phyloP scores from a whole-genome alignment of 1,284 basidiomycete genomes.

The Sanghuangporus baumii region DNA sequence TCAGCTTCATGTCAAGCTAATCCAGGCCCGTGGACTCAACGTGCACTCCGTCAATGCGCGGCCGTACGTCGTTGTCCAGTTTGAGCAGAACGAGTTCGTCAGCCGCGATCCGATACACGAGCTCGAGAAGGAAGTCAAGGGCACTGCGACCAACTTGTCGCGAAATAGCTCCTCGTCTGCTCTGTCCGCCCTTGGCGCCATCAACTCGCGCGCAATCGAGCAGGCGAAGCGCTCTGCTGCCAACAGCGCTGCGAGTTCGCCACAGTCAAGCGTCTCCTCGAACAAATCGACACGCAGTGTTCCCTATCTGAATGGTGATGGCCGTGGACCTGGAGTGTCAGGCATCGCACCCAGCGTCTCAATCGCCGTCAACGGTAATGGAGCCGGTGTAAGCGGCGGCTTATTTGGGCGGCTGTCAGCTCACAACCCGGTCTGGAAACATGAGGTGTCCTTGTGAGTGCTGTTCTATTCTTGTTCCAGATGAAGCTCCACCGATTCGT shows the following conservation, averaged over 20 bases:
- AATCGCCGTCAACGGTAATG: conserved; percentile 16
- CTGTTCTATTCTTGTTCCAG: not conserved
- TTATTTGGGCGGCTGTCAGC: conserved; percentile 63
- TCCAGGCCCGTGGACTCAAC: conserved; percentile 85
- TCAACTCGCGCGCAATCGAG: conserved; percentile 51
- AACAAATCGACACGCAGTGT: conserved; percentile 28
- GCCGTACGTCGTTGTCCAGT: conserved; percentile 96
- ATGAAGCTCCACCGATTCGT: not conserved
- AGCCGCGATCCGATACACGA: conserved; percentile 86
- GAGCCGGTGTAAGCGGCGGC: conserved; percentile 36
- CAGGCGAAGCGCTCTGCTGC: conserved; percentile 32
- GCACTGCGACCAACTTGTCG: conserved; percentile 61
- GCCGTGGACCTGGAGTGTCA: conserved; percentile 13
- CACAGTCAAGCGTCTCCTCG: conserved; percentile 35
- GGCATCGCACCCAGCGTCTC: not conserved
- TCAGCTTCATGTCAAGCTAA: conserved; percentile 93
- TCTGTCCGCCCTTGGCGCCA: conserved; percentile 63
- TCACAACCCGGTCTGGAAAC: conserved; percentile 97
- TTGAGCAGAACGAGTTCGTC: conserved; percentile 99
- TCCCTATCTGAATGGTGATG: conserved; percentile 14
- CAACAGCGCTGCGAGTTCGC: conserved; percentile 31
- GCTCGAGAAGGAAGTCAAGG: conserved; percentile 82
- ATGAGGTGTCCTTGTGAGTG: conserved; percentile 92
- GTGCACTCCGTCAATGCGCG: conserved; percentile 61
- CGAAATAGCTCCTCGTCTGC: conserved; percentile 56